phyloP scores from a whole-genome alignment of 169 alveolate species.

The Cystoisospora suis region DNA sequence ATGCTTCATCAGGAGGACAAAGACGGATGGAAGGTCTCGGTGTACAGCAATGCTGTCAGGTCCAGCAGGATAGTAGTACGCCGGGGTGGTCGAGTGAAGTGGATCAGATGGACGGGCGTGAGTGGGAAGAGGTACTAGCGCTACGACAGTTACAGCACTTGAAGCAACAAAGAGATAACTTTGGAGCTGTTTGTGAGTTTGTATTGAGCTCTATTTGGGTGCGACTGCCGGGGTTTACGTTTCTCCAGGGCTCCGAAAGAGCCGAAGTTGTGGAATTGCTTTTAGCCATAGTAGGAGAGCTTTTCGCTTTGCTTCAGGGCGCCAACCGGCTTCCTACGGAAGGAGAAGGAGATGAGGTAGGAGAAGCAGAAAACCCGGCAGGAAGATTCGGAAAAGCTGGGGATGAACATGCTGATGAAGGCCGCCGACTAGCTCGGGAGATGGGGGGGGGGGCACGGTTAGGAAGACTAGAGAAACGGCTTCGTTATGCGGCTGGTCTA shows the following conservation, averaged over 20 bases:
- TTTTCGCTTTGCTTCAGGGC: constrained; percentile 62
- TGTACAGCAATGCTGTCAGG: no score
- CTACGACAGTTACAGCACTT: constrained; percentile 51
- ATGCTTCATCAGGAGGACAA: no score
- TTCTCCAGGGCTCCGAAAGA: constrained; percentile 37
- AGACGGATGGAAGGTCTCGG: no score
- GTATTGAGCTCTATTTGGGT: constrained; percentile 33
- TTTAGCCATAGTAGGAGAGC: constrained; percentile 44
- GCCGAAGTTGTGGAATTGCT: constrained; percentile 46
- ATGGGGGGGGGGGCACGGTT: no score
- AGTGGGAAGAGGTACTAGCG: no score
- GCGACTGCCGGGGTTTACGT: constrained; percentile 28
- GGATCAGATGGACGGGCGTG: no score
- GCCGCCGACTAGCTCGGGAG: constrained; percentile 47
- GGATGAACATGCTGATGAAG: constrained; percentile 41
- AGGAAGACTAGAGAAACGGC: no score
- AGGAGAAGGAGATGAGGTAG: constrained; percentile 38
- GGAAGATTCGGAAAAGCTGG: constrained; percentile 14
- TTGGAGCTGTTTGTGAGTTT: constrained; percentile 53
- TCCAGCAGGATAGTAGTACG: no score
- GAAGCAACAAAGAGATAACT: constrained; percentile 51
- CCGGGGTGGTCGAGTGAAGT: no score
- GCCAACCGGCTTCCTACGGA: neutral
- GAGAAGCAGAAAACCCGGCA: neutral
- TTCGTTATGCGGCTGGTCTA: no score